phyloP scores from a whole-genome alignment of 192 early-diverging fungal species.

The Entomortierella lignicola region DNA sequence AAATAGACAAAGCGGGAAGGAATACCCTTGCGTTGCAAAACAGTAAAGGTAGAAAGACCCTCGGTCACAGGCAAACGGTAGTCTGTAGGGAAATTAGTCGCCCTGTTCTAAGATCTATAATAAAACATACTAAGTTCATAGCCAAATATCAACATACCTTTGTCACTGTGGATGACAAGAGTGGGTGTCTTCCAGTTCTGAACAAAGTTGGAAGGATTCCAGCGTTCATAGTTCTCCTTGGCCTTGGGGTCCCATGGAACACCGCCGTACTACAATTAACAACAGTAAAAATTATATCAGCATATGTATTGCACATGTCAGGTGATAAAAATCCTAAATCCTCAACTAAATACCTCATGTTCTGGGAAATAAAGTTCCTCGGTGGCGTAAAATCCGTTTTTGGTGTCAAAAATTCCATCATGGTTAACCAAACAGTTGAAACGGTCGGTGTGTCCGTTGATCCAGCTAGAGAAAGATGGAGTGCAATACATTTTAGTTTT shows the following conservation, averaged over 20 bases:
- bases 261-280: slow-evolving; percentile 66
- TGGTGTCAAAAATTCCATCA: slow-evolving; percentile 77
- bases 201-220: slow-evolving; percentile 76
- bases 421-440: slow-evolving; percentile 78
- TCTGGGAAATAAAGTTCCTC: slow-evolving; percentile 88
- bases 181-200: slow-evolving; percentile 83
- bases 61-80: slow-evolving; percentile 78
- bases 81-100: slow-evolving; percentile 50
- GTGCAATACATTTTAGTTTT: not conserved
- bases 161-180: slow-evolving; percentile 79
- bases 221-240: slow-evolving; percentile 67
- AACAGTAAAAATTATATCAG: not conserved
- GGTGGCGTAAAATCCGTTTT: slow-evolving; percentile 72
- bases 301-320: not conserved
- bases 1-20: slow-evolving; percentile 80
- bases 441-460: slow-evolving; percentile 77
- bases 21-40: slow-evolving; percentile 78
- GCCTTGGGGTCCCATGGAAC: slow-evolving; percentile 66
- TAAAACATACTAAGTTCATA: not conserved
- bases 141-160: slow-evolving; percentile 24
- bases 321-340: not conserved
- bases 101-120: no score
- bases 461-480: slow-evolving; percentile 57
- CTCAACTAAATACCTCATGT: slow-evolving; percentile 59
- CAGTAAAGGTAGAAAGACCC: slow-evolving; percentile 78